Evolutionary conservation across 306 rosid genomes (phyloP), one percentile per base, ranked within the genome.

Genomic region (Sechiopsis laciniata): DNA sequence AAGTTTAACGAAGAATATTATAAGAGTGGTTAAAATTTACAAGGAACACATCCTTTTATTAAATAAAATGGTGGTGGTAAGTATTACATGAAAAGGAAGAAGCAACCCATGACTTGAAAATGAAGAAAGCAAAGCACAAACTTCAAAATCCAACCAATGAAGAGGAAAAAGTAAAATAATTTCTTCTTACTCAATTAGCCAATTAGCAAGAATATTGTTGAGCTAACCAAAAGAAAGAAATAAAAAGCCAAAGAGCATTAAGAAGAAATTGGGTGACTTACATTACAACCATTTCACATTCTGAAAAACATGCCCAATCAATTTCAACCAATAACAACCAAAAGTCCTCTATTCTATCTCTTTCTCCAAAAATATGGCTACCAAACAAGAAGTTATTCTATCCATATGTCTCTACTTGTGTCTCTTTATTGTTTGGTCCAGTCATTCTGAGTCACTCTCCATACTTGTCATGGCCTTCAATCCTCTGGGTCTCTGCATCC

Each of bases 401-500:
- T 71, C 75, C 15, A 51, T 32, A 66, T 66, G 61, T 53, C 74
- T 52, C 74, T 52, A 52, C 20, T 26, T 71, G 15, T 70, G 48
- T 51, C 48, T 26, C 75, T 54, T 20, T 54, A 54, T 54, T 66
- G 87, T 48, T 50, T 50, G 51, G 74, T 3, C 54, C 78, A 40
- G 65, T 82, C 84, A 76, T 24, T 86, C 90, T 32, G 90, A 86
- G 24, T 82, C 88, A 50, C 90, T 84, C 21, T 86, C 88, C 79
- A 86, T 74, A 22, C 88, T 75, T 61, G 84, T 87, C 90, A 86
- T 86, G 75, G 88, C 88, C 84, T 84, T 86, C 71, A 86, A 65
- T 70, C 90, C 90, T 77, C 88, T 78, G 20, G 88, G 88, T 78
- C 84, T 86, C 87, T 86, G 86, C 84, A 77, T 78, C 84, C 83